Evolutionary conservation across 164 flowering plant genomes (phyloP).

Genomic region (Liriodendron chinense): DNA sequence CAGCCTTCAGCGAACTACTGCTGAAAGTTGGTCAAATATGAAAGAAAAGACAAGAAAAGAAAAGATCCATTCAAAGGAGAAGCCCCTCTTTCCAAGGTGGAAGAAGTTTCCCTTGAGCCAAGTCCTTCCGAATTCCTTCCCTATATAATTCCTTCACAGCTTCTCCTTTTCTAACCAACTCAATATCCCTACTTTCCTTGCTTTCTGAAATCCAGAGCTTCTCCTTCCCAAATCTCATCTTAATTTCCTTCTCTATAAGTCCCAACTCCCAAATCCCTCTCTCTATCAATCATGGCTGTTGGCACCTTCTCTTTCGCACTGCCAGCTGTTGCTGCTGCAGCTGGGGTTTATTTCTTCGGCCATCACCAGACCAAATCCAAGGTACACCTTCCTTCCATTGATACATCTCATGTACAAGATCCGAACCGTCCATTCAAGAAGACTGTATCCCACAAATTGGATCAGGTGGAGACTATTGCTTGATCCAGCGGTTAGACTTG

Average conservation of each 20-base stretch:
- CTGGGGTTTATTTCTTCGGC: slow-evolving; percentile 26
- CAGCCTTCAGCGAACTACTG: neutral
- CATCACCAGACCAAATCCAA: slow-evolving; percentile 13
- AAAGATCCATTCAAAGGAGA: neutral
- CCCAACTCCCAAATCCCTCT: neutral
- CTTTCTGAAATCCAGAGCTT: neutral
- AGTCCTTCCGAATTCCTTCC: neutral
- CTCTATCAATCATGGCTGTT: slow-evolving; percentile 8
- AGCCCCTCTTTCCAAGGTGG: neutral
- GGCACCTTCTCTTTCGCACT: slow-evolving; percentile 17
- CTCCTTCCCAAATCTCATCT: no score
- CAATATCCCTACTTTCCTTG: neutral
- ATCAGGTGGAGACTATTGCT: no score
- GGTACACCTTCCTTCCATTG: slow-evolving; percentile 7
- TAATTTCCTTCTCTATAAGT: no score
- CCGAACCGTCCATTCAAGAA: no score
- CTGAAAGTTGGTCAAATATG: neutral
- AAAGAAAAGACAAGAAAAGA: no score
- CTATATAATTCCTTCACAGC: neutral
- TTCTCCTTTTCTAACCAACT: neutral
- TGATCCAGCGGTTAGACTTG: no score
- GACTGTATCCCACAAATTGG: no score
- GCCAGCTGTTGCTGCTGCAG: slow-evolving; percentile 31
- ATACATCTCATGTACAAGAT: no score
- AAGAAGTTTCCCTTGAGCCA: neutral